A percentile compares a stretch with the other conserved stretches of the same genome.
phyloP scores from a whole-genome alignment of 179 eudicot species.

The Pouteria campechiana region DNA sequence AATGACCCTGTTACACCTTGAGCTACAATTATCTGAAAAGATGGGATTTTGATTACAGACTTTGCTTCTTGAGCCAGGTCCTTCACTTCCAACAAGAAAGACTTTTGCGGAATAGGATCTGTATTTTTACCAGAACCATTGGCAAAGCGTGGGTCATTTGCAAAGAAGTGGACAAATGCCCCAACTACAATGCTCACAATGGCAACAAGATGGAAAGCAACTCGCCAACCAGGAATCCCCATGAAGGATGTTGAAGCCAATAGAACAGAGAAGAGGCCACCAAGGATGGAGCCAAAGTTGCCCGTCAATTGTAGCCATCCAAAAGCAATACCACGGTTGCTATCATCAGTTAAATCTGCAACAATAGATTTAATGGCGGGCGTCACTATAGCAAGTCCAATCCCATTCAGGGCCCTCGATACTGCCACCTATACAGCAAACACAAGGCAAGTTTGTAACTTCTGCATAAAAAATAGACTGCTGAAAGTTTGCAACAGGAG shows the following conservation, averaged over 20 bases:
- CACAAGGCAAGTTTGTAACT: too few species aligned
- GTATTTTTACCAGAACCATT: neutral
- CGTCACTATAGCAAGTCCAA: conserved; percentile 40
- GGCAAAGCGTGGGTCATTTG: conserved; percentile 25
- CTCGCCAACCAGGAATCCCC: conserved; percentile 40
- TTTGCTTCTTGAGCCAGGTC: conserved; percentile 22
- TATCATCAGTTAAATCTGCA: conserved; percentile 34
- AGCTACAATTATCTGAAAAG: conserved; percentile 37
- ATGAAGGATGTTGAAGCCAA: conserved; percentile 26
- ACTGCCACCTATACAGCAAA: conserved; percentile 22
- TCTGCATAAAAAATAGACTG: too few species aligned
- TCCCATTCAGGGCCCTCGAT: conserved; percentile 38
- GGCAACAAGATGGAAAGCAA: conserved; percentile 37
- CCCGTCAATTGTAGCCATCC: conserved; percentile 45
- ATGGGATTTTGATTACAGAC: conserved; percentile 19
- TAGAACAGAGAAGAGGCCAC: conserved; percentile 26
- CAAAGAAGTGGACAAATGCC: conserved; percentile 23
- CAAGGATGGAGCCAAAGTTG: conserved; percentile 30
- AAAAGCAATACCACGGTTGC: conserved; percentile 33
- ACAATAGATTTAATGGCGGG: conserved; percentile 33
- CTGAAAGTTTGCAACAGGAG: too few species aligned
- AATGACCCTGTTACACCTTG: conserved; percentile 41
- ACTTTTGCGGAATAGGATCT: neutral
- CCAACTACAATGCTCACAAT: conserved; percentile 29
- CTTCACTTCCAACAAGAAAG: conserved; percentile 21